Conservation (phyloP, 306 rosid species). For the Rubus idaeus region DNA sequence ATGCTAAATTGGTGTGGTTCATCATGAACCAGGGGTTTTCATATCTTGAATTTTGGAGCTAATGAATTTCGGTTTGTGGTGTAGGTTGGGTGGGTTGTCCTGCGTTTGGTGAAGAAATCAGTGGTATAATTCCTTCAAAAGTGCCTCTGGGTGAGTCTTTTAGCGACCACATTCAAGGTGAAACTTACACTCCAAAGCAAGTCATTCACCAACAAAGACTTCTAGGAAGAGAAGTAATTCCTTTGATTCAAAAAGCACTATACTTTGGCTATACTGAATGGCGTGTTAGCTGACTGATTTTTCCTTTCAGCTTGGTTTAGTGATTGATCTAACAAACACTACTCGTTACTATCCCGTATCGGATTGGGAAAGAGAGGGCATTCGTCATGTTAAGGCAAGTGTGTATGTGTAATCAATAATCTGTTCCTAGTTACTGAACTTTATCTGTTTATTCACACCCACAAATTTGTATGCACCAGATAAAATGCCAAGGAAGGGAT, state of each 20-base stretch:
- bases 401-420: slow-evolving; percentile 13
- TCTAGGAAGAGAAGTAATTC: slow-evolving; percentile 79
- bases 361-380: slow-evolving; percentile 86
- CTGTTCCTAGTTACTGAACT: not conserved
- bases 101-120: slow-evolving; percentile 70
- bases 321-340: slow-evolving; percentile 93
- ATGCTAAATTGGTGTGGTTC: not conserved
- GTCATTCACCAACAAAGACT: slow-evolving; percentile 94
- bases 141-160: slow-evolving; percentile 90
- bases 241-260: not conserved
- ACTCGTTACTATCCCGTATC: slow-evolving; percentile 73
- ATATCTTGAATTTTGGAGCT: not conserved
- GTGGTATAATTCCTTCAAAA: slow-evolving; percentile 87
- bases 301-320: slow-evolving; percentile 85
- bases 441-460: slow-evolving; percentile 32
- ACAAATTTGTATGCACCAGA: slow-evolving; percentile 37
- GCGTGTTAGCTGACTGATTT: not conserved
- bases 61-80: not conserved
- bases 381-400: slow-evolving; percentile 86
- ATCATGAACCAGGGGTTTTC: not conserved
- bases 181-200: slow-evolving; percentile 96
- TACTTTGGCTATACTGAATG: not conserved
- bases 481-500: slow-evolving; percentile 89
- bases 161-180: slow-evolving; percentile 69
- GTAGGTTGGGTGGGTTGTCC: slow-evolving; percentile 98